Percentiles rank a stretch among this genome's conserved stretches.
phyloP scores from a whole-genome alignment of 306 rosid genomes.

The Pyrus betulifolia region DNA sequence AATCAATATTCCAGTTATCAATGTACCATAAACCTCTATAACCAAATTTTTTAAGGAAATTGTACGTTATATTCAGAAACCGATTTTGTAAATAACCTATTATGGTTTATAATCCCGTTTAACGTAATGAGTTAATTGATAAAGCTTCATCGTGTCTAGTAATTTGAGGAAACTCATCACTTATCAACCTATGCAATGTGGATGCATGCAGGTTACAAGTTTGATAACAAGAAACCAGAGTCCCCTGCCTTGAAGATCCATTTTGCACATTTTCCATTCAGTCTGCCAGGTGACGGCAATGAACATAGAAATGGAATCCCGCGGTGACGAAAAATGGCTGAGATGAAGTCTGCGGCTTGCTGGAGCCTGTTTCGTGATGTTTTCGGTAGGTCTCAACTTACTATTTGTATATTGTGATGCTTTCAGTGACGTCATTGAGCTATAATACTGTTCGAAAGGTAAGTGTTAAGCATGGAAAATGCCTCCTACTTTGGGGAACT shows the following conservation, averaged over 20 bases:
- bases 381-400: not conserved
- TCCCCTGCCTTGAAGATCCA: constrained; percentile 49
- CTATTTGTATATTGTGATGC: not conserved
- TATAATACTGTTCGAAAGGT: not conserved
- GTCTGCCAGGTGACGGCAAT: constrained; percentile 36
- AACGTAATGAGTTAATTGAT: not conserved
- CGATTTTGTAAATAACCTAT: not conserved
- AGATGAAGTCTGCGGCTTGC: constrained; percentile 4
- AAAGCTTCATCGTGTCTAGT: not conserved
- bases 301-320: constrained; percentile 16
- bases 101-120: not conserved
- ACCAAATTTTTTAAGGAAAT: not conserved
- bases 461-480: not conserved
- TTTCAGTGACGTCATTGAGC: not conserved
- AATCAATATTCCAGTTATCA: not conserved
- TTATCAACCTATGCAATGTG: constrained; percentile 9
- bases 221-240: constrained; percentile 63
- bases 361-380: not conserved
- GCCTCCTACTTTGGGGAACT: not conserved
- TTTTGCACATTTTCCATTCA: constrained; percentile 82
- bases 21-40: not conserved
- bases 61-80: not conserved
- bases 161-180: not conserved
- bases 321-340: constrained; percentile 16
- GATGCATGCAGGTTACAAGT: constrained; percentile 61